Evolutionary conservation across 83 land plant species (phyloP).

Genomic region (Picea mariana): DNA sequence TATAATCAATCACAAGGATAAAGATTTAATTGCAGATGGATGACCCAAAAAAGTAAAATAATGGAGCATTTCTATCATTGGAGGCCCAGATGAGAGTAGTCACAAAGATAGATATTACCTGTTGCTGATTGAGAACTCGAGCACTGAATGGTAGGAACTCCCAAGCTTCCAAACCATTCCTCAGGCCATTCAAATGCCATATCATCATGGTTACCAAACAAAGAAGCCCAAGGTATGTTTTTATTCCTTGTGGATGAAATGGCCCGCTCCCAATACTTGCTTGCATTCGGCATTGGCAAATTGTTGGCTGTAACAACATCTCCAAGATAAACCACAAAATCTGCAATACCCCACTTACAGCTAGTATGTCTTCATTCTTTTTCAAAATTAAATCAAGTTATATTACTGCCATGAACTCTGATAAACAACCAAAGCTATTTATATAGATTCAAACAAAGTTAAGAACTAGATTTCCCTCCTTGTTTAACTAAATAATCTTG

Average conservation of each 20-base stretch:
- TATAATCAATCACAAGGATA: not conserved
- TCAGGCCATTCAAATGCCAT: conserved; percentile 78
- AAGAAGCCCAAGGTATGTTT: conserved; percentile 78
- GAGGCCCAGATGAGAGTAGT: not conserved
- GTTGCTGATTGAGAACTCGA: conserved; percentile 14
- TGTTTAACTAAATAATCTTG: too few species aligned
- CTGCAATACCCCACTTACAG: conserved; percentile 36
- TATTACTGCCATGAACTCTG: not conserved
- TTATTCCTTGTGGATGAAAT: conserved; percentile 55
- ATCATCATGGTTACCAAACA: conserved; percentile 98
- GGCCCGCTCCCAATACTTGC: conserved; percentile 81
- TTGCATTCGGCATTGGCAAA: conserved; percentile 68
- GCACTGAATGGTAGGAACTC: conserved; percentile 59
- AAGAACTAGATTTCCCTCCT: too few species aligned
- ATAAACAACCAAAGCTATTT: not conserved
- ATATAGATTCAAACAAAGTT: too few species aligned
- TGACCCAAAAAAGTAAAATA: not conserved
- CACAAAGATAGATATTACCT: conserved; percentile 17
- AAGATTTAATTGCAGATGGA: not conserved
- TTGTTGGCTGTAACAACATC: conserved; percentile 94
- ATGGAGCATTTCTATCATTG: not conserved
- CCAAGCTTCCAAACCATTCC: conserved; percentile 80
- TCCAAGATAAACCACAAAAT: conserved; percentile 87
- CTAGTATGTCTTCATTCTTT: not conserved
- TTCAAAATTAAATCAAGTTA: not conserved